These are phyloP conservation scores for Westerdykella aurantiaca DNA, from an alignment of 2,329 filamentous ascomycete genomes.

Conservation along the genomic window DNA sequence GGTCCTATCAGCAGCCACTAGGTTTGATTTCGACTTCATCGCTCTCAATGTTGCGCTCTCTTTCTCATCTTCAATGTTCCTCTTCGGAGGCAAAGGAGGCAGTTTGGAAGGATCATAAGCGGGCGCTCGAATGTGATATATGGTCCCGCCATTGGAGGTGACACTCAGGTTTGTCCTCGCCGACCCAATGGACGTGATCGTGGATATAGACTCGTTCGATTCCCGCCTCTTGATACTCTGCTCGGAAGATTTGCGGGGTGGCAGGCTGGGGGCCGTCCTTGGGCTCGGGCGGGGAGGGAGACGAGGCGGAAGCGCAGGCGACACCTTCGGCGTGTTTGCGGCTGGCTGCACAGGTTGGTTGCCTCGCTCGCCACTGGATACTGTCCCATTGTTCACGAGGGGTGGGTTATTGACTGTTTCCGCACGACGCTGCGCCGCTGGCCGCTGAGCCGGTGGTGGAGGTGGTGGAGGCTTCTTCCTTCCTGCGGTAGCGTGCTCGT, in stretches of 20 bases:
- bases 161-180: conserved; percentile 38
- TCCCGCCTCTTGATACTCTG: conserved; percentile 28
- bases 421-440: conserved; percentile 26
- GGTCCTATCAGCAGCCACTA: conserved; percentile 15
- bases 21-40: conserved; percentile 32
- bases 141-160: conserved; percentile 28
- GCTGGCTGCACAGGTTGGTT: conserved; percentile 34
- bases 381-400: conserved; percentile 31
- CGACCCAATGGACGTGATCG: conserved; percentile 46
- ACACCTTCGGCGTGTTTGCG: conserved; percentile 15
- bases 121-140: conserved; percentile 47
- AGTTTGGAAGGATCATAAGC: conserved; percentile 52
- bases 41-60: conserved; percentile 33
- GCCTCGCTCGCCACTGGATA: conserved; percentile 27
- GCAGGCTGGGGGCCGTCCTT: conserved; percentile 37
- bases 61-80: conserved; percentile 38
- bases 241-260: conserved; percentile 42
- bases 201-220: conserved; percentile 48
- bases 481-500: conserved; percentile 25
- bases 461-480: conserved; percentile 36
- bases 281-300: conserved; percentile 46
- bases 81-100: conserved; percentile 51
- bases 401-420: conserved; percentile 40
- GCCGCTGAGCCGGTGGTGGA: conserved; percentile 34
- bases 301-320: conserved; percentile 31